A percentile compares a stretch with the other conserved stretches of the same genome.
These are phyloP conservation scores for Friedmanniomyces endolithicus DNA, from an alignment of 495 filamentous ascomycete species.

Conservation along the genomic window DNA sequence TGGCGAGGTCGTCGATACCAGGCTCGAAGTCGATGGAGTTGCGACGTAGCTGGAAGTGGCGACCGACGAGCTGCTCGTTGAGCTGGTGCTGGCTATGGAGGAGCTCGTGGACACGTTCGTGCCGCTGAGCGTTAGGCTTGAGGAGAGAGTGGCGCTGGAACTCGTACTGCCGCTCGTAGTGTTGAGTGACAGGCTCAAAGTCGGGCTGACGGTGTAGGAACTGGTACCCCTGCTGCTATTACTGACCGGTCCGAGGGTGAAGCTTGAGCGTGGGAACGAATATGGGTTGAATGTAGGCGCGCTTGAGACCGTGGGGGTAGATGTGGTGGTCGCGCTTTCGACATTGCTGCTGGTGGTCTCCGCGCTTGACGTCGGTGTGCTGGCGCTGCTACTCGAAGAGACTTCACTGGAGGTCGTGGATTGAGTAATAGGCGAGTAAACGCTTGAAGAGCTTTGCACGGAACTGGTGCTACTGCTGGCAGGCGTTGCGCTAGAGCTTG, in stretches of 20 bases:
- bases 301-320: background rate
- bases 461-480: background rate
- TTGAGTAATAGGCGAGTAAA: background rate
- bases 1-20: background rate
- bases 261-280: background rate
- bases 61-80: background rate
- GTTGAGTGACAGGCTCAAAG: background rate
- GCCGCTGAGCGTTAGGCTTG: background rate
- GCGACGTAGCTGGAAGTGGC: background rate
- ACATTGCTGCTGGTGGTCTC: background rate
- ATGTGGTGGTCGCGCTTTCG: background rate
- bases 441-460: background rate
- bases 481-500: background rate
- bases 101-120: background rate
- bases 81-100: background rate
- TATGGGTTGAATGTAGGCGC: background rate
- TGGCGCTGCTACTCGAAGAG: too few relatives aligned
- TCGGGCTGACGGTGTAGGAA: background rate
- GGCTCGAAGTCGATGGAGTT: background rate
- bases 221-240: background rate
- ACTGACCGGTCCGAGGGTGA: background rate
- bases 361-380: conserved; percentile 2
- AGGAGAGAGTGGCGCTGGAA: background rate
- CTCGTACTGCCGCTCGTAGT: background rate
- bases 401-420: background rate